phyloP scores from a whole-genome alignment of 495 filamentous ascomycete genomes.

The Penicillium chermesinum region DNA sequence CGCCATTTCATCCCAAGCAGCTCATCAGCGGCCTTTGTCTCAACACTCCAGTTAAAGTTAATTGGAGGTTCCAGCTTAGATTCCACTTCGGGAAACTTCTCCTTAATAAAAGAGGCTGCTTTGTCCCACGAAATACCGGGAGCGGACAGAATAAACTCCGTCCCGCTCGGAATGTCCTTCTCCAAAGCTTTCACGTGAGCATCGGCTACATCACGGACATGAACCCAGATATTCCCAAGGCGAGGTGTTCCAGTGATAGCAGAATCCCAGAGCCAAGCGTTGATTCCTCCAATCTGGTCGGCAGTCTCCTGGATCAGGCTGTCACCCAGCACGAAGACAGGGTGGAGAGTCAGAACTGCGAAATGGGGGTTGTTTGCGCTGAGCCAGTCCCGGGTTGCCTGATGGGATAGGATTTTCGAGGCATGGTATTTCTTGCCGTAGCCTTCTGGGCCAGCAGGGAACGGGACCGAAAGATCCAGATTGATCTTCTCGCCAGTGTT shows the following conservation, averaged over 20 bases:
- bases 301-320: constrained; percentile 10
- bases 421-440: constrained; percentile 11
- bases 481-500: constrained; percentile 5
- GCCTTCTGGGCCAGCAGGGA: constrained; percentile 3
- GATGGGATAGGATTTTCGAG: constrained; percentile 25
- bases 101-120: constrained; percentile 17
- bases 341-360: constrained; percentile 13
- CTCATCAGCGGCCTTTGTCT: constrained; percentile 47
- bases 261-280: constrained; percentile 7
- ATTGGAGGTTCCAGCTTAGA: constrained; percentile 20
- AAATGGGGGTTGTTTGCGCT: constrained; percentile 12
- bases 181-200: constrained; percentile 16
- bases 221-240: constrained; percentile 9
- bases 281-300: constrained; percentile 9
- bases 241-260: constrained; percentile 3
- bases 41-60: constrained; percentile 37
- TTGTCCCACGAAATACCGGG: constrained; percentile 20
- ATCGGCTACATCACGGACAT: constrained; percentile 16
- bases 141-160: constrained; percentile 17
- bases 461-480: constrained; percentile 2
- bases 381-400: constrained; percentile 23
- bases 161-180: constrained; percentile 4
- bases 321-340: constrained; percentile 13
- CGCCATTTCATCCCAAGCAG: constrained; percentile 27
- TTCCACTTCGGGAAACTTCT: constrained; percentile 23